phyloP scores from a whole-genome alignment of 2,329 filamentous ascomycete species.

The Fusarium citri region DNA sequence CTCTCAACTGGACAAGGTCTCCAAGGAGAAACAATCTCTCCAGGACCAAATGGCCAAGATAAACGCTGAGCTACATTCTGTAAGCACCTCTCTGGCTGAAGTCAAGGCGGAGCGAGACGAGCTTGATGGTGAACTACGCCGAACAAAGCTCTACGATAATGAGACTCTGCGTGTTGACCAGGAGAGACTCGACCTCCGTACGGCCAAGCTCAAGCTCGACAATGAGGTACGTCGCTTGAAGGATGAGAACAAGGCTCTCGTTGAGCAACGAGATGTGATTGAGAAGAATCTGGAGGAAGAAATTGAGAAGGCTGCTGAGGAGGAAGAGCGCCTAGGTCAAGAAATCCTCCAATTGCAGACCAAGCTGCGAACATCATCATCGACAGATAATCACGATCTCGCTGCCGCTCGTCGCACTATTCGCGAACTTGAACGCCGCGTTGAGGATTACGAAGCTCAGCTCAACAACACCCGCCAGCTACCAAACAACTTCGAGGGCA shows the following conservation, averaged over 20 bases:
- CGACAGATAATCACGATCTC: conserved; percentile 64
- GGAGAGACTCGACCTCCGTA: conserved; percentile 75
- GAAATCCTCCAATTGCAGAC: conserved; percentile 66
- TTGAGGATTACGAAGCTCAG: conserved; percentile 65
- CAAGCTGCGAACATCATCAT: conserved; percentile 58
- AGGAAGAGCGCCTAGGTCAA: conserved; percentile 71
- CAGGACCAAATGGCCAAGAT: conserved; percentile 72
- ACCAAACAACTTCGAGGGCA: conserved; percentile 55
- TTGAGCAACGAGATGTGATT: conserved; percentile 67
- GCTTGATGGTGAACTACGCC: conserved; percentile 69
- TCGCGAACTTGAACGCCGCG: conserved; percentile 71
- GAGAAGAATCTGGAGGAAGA: conserved; percentile 75
- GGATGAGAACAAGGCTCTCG: conserved; percentile 70
- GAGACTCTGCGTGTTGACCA: conserved; percentile 73
- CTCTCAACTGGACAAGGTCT: conserved; percentile 65
- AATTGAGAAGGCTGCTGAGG: conserved; percentile 72
- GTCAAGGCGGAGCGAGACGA: conserved; percentile 75
- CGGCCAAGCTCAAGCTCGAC: conserved; percentile 75
- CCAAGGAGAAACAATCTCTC: conserved; percentile 70
- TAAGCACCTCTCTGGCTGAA: conserved; percentile 68
- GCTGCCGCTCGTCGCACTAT: conserved; percentile 71
- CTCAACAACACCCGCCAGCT: conserved; percentile 53
- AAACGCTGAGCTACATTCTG: conserved; percentile 69
- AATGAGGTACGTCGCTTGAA: conserved; percentile 72
- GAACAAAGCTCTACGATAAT: conserved; percentile 65